Percentiles rank a stretch among this genome's conserved stretches.
These are phyloP conservation scores for Geranium incanum DNA, from an alignment of 441 rosid species.

Conservation along the genomic window DNA sequence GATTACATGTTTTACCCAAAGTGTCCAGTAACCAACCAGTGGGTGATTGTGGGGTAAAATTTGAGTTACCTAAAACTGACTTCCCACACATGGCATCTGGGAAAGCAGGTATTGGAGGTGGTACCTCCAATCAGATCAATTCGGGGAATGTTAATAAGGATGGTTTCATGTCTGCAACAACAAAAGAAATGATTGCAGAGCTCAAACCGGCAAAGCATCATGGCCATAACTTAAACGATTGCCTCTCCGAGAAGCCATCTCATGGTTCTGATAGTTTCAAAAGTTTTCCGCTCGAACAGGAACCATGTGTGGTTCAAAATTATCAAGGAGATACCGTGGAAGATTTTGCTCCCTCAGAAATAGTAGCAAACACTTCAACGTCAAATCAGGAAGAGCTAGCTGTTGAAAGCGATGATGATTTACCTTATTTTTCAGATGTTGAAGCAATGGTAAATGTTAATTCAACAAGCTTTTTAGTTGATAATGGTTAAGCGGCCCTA, in stretches of 20 bases:
- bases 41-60: conserved; percentile 32
- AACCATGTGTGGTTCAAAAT: conserved; percentile 29
- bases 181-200: conserved; percentile 39
- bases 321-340: conserved; percentile 31
- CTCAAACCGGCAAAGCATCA: conserved; percentile 25
- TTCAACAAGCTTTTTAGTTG: neutral
- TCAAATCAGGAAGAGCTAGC: conserved; percentile 38
- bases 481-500: neutral
- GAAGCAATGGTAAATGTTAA: conserved; percentile 75
- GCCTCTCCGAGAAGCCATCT: conserved; percentile 28
- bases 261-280: conserved; percentile 27
- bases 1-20: conserved; percentile 31
- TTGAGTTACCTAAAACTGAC: conserved; percentile 26
- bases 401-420: conserved; percentile 62
- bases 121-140: conserved; percentile 25
- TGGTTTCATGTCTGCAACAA: conserved; percentile 22
- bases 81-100: conserved; percentile 21
- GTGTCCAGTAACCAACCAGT: conserved; percentile 31
- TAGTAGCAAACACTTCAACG: conserved; percentile 23
- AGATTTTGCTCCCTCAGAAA: conserved; percentile 30
- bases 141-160: conserved; percentile 16
- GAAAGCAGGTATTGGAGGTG: conserved; percentile 20
- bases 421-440: conserved; percentile 73
- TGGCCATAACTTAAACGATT: conserved; percentile 20
- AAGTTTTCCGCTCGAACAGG: conserved; percentile 28